Conservation (phyloP, 495 filamentous ascomycete species). For the Schizothecium vesticola region DNA sequence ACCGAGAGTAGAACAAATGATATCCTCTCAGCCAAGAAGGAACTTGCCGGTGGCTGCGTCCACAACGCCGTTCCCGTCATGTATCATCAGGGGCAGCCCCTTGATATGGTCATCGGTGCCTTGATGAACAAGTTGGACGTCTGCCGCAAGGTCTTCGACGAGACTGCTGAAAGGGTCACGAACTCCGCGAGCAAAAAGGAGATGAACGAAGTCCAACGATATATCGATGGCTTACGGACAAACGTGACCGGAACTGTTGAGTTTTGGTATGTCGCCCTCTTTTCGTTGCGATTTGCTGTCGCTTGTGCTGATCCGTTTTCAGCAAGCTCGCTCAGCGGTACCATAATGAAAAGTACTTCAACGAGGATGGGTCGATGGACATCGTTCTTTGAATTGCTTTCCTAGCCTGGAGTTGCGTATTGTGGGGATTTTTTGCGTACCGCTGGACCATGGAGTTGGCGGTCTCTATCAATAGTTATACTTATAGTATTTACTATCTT, state of each 20-base stretch:
- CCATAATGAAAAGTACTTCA: constrained; percentile 6
- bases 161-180: background rate
- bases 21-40: constrained; percentile 16
- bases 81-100: constrained; percentile 4
- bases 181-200: background rate
- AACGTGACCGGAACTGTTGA: constrained; percentile 10
- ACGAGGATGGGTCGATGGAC: constrained; percentile 13
- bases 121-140: background rate
- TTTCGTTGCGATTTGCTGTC: background rate
- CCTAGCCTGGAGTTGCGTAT: too few relatives aligned
- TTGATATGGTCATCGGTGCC: background rate
- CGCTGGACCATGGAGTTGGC: too few relatives aligned
- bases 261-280: constrained; percentile 9
- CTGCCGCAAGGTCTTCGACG: constrained; percentile 3
- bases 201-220: background rate
- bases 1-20: constrained; percentile 1
- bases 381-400: constrained; percentile 11
- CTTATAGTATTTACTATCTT: too few relatives aligned
- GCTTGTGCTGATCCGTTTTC: background rate
- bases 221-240: constrained; percentile 8
- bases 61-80: constrained; percentile 13
- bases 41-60: constrained; percentile 12
- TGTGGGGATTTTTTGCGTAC: too few relatives aligned
- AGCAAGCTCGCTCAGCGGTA: constrained; percentile 10
- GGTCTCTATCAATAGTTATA: too few relatives aligned